These are phyloP conservation scores for Solanum pinnatisectum DNA, from an alignment of 257 asterid genomes.

Conservation along the genomic window DNA sequence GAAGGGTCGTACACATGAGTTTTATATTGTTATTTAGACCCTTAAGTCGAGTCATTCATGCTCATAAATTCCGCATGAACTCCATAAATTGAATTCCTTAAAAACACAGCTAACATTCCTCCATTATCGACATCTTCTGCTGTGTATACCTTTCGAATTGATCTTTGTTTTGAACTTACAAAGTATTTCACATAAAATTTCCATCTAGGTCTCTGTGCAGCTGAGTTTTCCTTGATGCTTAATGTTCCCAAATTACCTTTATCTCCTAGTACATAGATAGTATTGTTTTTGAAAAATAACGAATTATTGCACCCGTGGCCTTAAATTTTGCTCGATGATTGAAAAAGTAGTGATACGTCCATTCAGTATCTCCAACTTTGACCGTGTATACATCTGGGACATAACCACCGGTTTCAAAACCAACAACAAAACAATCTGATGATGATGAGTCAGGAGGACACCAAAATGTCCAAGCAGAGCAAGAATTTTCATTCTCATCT, in stretches of 20 bases:
- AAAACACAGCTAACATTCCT: background rate
- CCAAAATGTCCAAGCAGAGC: too few species aligned
- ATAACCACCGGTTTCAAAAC: too few species aligned
- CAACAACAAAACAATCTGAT: background rate
- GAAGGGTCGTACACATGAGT: too few species aligned
- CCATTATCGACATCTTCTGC: background rate
- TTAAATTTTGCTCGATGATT: fast-evolving
- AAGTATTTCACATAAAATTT: background rate
- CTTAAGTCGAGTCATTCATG: too few species aligned
- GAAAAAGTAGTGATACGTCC: background rate
- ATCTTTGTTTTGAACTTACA: background rate
- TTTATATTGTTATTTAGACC: too few species aligned
- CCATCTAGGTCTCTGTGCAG: background rate
- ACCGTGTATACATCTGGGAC: background rate
- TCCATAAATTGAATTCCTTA: too few species aligned
- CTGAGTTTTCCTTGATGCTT: background rate
- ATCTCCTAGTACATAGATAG: background rate
- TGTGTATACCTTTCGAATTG: background rate
- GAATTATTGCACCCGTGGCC: background rate
- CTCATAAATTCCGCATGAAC: too few species aligned
- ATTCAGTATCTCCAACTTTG: background rate
- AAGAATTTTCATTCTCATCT: too few species aligned
- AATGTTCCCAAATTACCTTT: background rate
- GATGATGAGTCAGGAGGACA: too few species aligned
- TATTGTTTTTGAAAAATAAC: background rate